Conservation (phyloP, 2,329 filamentous ascomycete genomes). For the Fusarium redolens region DNA sequence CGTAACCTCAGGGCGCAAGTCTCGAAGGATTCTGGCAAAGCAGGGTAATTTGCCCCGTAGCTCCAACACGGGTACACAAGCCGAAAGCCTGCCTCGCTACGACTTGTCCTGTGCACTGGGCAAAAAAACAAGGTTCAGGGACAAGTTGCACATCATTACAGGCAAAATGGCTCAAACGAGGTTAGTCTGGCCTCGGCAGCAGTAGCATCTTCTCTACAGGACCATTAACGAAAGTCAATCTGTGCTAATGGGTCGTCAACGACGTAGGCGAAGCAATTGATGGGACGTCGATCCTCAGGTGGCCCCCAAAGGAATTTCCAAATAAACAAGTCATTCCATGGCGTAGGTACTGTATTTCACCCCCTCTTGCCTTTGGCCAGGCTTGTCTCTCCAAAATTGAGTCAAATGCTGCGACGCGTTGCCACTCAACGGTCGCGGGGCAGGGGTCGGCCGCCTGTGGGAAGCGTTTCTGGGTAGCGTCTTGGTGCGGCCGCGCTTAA, state of each 20-base stretch:
- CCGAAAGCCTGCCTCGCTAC: conserved; percentile 21
- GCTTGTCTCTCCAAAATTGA: conserved; percentile 8
- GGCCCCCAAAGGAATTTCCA: conserved; percentile 17
- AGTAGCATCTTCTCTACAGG: background rate
- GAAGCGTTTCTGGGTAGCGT: conserved; percentile 10
- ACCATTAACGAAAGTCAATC: background rate
- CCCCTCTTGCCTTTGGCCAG: background rate
- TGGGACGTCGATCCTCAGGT: conserved; percentile 14
- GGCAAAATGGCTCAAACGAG: conserved; percentile 21
- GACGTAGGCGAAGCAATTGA: conserved; percentile 7
- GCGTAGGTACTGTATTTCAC: background rate
- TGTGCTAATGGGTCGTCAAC: background rate
- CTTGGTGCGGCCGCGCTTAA: conserved; percentile 24
- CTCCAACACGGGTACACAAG: conserved; percentile 21
- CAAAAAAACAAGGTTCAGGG: conserved; percentile 11
- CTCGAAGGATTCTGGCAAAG: conserved; percentile 27
- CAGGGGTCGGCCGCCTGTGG: conserved; percentile 37
- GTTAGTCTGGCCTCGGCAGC: background rate
- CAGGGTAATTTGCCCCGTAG: conserved; percentile 34
- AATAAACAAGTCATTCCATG: conserved; percentile 7
- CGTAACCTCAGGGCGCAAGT: conserved; percentile 22
- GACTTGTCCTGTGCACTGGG: conserved; percentile 7
- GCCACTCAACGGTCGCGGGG: conserved; percentile 27
- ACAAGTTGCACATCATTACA: conserved; percentile 16
- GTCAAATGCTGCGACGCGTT: conserved; percentile 29